Evolutionary conservation across 441 rosid genomes (phyloP), one percentile per base, ranked within the genome.

Genomic region (Melastoma candidum): DNA sequence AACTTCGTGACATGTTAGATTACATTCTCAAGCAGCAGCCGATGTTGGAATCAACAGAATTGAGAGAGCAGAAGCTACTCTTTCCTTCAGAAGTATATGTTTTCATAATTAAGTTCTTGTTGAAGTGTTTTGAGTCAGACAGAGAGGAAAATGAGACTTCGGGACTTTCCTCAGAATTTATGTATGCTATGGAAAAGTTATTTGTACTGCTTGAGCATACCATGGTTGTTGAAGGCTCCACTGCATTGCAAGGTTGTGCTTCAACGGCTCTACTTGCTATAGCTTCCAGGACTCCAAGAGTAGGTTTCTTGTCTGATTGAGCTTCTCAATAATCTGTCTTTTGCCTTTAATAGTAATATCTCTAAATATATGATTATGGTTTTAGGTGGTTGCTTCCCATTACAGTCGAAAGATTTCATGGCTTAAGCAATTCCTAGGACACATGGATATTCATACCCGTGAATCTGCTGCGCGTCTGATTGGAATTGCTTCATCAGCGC

Each of bases 391-490:
- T 50, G 81, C 95, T 64, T 76, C 82, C 48, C 92, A 74, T 69
- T 83, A 68, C 71, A 78, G 86, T 56, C 60, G 32, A 41, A 83
- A 76, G 66, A 53, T 86, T 61, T 71, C 83, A 47, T 93, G 99
- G 99, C 75, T 93, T 61, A 88, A 82, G 74, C 87, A 81, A 46
- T 75, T 93, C 46, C 63, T 88, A 68, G 80, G 71, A 69, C 95
- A 93, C 54, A 72, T 84, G 48, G 90, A 88, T 76, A 62, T 78
- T 50, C 84, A 84, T 74, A 84, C 97, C 39, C 97, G 97, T 66
- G 97, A 93, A 73, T 81, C 90, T 63, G 82, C 76, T n/a, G 86
- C 96, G 36, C 96, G 96, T 54, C 74, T 93, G 59, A 92, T 93
- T 56, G 99, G 99, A 58, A 78, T 93, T 54, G 88, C 95, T 72